Base-by-base conservation (phyloP, 371 early-diverging fungal species). In the Mortierella sp. region DNA sequence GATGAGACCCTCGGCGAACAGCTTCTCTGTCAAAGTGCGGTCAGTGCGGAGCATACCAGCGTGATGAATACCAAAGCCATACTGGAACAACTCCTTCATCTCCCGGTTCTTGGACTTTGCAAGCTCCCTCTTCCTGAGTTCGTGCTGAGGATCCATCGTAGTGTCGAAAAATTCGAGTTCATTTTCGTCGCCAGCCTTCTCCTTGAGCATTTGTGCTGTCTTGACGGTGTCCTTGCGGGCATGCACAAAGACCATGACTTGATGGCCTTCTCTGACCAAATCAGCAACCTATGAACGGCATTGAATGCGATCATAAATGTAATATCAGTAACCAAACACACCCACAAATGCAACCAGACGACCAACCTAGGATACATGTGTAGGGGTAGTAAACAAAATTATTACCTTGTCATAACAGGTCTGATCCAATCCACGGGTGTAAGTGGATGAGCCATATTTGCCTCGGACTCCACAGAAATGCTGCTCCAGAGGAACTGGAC, bases 171-270 rank as follows among this genome's bases (percentile, higher is more conserved):
- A 88, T 90, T 93, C 91, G 44, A 89, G 71, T 54, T 90, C 79
- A 54, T 90, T 92, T 60, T 96, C 94, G 16, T 90, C 84, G 47
- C 84, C 68, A 0, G 98, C 97, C 88, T 92, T 90, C 82, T 97
- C 95, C 13, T 92, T 89, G n/a, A 99, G 79, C 80, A 92, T 91
- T 86, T 96, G 93, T 0, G 99, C 98, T 0, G 97, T 97, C 77
- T 95, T 95, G 14, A 96, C 97, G 4, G 99, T 99, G 68, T 98
- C 99, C 81, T 97, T 98, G 75, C 99, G 93, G 3, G 99, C 94
- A 84, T 99, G 99, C 28, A 99, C 99, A 93, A 99, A 99, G 2
- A 99, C 96, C 97, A 99, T 97, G 31, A 99, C 98, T 89, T 99
- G 99, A 84, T 98, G 95, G 0, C 97, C 97, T 42, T 95, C 92